These are phyloP conservation scores for Pseudogymnoascus sp. DNA, from an alignment of 2,329 filamentous ascomycete species.

Conservation along the genomic window DNA sequence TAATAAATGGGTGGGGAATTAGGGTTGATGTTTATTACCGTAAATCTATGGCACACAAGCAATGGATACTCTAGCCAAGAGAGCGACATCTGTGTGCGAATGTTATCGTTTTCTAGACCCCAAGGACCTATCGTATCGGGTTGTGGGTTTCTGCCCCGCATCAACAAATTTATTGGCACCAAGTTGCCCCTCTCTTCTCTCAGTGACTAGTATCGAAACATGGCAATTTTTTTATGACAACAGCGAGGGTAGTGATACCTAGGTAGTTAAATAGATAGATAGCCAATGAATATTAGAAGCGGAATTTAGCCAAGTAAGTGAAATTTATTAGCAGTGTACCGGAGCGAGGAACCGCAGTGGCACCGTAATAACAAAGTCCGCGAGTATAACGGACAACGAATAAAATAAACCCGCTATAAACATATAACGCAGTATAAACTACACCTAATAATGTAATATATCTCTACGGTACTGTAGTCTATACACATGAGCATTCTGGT, in stretches of 20 bases:
- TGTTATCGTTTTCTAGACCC: neutral
- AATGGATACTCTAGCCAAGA: neutral
- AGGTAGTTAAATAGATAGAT: neutral
- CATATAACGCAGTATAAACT: neutral
- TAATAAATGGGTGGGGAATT: slow-evolving; percentile 8
- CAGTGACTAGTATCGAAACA: neutral
- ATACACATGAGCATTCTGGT: neutral
- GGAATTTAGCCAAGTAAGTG: too few species aligned
- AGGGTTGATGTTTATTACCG: neutral
- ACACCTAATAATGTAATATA: neutral
- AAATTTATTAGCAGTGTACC: neutral
- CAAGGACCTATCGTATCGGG: neutral
- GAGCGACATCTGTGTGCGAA: neutral
- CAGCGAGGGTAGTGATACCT: neutral
- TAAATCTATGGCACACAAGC: neutral
- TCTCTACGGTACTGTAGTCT: neutral
- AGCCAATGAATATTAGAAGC: neutral
- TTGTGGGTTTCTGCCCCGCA: slow-evolving; percentile 9
- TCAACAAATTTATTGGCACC: neutral
- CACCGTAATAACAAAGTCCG: neutral
- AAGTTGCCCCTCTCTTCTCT: neutral
- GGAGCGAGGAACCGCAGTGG: neutral
- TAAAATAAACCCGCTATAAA: neutral
- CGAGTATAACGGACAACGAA: neutral
- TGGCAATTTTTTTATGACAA: neutral